Evolutionary conservation across 441 rosid species (phyloP).

Genomic region (Erodium trifolium): DNA sequence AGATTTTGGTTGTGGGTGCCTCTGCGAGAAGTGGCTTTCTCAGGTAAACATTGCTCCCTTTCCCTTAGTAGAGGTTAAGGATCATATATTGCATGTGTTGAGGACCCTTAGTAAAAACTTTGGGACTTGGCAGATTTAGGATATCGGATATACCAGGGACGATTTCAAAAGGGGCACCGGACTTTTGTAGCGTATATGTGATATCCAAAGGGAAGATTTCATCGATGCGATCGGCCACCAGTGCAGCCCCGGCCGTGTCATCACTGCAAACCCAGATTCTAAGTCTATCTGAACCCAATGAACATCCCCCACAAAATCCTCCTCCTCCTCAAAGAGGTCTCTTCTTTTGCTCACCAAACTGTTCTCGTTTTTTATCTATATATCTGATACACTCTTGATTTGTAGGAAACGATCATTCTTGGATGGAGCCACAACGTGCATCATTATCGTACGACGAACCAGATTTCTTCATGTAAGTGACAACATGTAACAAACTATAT

Average conservation of each 20-base stretch:
- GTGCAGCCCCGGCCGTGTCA: slow-evolving; percentile 46
- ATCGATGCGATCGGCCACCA: slow-evolving; percentile 50
- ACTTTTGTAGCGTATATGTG: slow-evolving; percentile 56
- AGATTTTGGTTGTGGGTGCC: not conserved
- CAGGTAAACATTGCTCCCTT: not conserved
- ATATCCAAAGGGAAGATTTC: slow-evolving; percentile 65
- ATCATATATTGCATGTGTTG: too few relatives aligned
- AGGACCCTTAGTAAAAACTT: too few relatives aligned
- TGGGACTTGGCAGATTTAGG: slow-evolving; percentile 51
- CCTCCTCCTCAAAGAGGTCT: not conserved
- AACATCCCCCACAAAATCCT: slow-evolving; percentile 26
- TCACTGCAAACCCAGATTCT: slow-evolving; percentile 31
- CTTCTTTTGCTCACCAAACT: too few relatives aligned
- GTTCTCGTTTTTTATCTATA: too few relatives aligned
- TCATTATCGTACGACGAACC: too few relatives aligned
- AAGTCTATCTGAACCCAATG: slow-evolving; percentile 15
- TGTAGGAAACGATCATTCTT: too few relatives aligned
- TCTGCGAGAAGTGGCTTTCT: not conserved
- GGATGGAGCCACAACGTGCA: too few relatives aligned
- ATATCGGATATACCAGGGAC: slow-evolving; percentile 42
- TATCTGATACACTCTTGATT: too few relatives aligned
- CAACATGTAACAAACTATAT: too few relatives aligned
- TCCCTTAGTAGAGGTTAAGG: too few relatives aligned
- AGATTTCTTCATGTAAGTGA: too few relatives aligned
- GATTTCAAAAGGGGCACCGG: slow-evolving; percentile 61